Evolutionary conservation across 2,329 filamentous ascomycete genomes (phyloP), one percentile per base, ranked within the genome.

Genomic region (Claviceps africana): DNA sequence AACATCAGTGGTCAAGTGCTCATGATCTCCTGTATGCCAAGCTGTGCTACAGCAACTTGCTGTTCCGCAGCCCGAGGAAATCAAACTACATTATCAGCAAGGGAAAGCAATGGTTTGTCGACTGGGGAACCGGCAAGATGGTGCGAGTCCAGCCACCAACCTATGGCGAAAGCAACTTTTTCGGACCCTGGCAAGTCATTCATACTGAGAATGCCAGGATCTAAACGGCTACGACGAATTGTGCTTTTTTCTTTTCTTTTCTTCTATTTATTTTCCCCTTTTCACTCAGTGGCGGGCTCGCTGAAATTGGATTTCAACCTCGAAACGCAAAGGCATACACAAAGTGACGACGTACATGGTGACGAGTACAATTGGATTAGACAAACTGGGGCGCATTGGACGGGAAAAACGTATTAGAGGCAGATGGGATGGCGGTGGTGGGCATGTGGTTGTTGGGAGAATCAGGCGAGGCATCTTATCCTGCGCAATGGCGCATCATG

Each of bases 1-100:
- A 71, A 53, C 76, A 79, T 58, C 65, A 69, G 50, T 80, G 77
- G 77, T 75, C 75, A 6, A 65, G 66, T 45, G 72, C 72, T 35
- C 77, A 81, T 63, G 78, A 81, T 58, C 70, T 79, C 64, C 66
- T 79, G 30, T 81, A 81, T 54, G 78, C 78, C 50, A 78, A 77
- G 62, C 68, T 79, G 10, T 81, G 78, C 64, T 79, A 79, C 62
- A 73, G 74, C n/a, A 75, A 78, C 48, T 66, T 81, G 10, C 68
- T 79, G 25, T 77, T 76, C 61, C 70, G 74, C 53, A 76, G 73
- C 54, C 78, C 78, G 25, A 69, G 78, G 50, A 80, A 81, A 61
- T 76, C 72, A 55, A 77, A 78, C 59, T 77, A 76, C 57, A 72
- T 81, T 53, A 72, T 81, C 59, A 70, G 69, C 62, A 72, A 75